Base-by-base conservation (phyloP, 2,329 filamentous ascomycete genomes). In the Botryotinia narcissicola region DNA sequence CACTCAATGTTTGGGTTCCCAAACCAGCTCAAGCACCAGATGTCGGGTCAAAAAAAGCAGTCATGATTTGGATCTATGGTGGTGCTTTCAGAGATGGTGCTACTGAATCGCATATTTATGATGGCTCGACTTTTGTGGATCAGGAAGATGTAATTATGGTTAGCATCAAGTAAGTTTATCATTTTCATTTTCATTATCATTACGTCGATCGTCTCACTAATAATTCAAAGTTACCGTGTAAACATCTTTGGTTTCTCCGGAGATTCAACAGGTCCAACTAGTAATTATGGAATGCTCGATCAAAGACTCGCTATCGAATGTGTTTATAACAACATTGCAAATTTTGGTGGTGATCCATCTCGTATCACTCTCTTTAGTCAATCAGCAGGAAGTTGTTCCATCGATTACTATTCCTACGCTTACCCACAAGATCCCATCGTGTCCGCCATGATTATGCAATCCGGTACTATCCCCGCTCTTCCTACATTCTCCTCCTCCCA, bases 161-260 rank as follows among this genome's bases (percentile, higher is more conserved):
- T 2, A 84, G 83, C 0, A 80, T 75, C 18, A 74, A 75, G 86
- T 74, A 86, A 86, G 80, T 87, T 84, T 74, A 14, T 61, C 35
- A 25, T 61, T 61, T 61, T 12, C 20, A 25, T 61, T 40, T 37
- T 12, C 20, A 12, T 37, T 3, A 40, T 32, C 8, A 32, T 42
- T 1, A 37, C 9, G 3, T 46, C 14, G 14, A 29, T 18, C n/a
- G n/a, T 1, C n/a, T 29, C 14, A 40, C 76, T 78, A 25, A 80
- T 73, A n/a, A 73, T 72, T 32, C 20, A 57, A 61, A 83, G 87
- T 80, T 89, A 92, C 79, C 85, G 91, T 7, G 85, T 92, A 57
- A 88, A 88, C 6, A 86, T 87, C 2, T 83, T 93, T 78, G 92
- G 92, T 0, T 94, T 94, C 81, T 76, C 87, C 70, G 77, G 87